Conservation (phyloP, 2,329 filamentous ascomycete species). For the Davidsoniella neocaledoniae region DNA sequence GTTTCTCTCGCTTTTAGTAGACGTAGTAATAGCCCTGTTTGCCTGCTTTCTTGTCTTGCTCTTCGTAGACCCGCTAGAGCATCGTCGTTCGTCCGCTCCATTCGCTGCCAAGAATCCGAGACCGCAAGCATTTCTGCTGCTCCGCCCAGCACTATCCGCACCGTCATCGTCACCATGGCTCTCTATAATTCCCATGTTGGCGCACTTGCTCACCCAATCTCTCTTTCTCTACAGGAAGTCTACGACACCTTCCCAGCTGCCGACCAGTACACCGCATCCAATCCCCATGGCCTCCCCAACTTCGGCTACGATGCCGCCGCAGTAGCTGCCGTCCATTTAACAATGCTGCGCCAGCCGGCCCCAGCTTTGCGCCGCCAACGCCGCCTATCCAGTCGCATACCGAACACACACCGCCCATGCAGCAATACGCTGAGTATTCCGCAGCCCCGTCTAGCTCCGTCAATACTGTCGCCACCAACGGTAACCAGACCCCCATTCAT, state of each 20-base stretch:
- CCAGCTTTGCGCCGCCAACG: slow-evolving; percentile 7
- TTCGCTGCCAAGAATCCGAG: no score
- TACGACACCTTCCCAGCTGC: slow-evolving; percentile 4
- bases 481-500: neutral
- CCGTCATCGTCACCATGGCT: slow-evolving; percentile 13
- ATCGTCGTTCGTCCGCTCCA: no score
- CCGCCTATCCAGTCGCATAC: slow-evolving; percentile 12
- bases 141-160: slow-evolving; percentile 1
- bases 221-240: slow-evolving; percentile 4
- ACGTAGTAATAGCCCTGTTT: no score
- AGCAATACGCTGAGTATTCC: neutral
- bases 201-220: neutral
- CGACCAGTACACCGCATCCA: neutral
- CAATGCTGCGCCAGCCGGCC: neutral
- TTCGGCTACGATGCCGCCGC: slow-evolving; percentile 3
- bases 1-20: neutral
- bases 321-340: neutral
- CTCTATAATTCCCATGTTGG: slow-evolving; percentile 1
- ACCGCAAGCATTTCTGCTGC: no score
- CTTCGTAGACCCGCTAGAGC: no score
- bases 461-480: neutral
- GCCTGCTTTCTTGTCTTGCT: neutral
- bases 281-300: neutral
- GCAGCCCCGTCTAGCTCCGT: no score
- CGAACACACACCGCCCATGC: slow-evolving; percentile 6